These are phyloP conservation scores for Tulasnella sp. DNA, from an alignment of 768 basidiomycete genomes.

Conservation along the genomic window DNA sequence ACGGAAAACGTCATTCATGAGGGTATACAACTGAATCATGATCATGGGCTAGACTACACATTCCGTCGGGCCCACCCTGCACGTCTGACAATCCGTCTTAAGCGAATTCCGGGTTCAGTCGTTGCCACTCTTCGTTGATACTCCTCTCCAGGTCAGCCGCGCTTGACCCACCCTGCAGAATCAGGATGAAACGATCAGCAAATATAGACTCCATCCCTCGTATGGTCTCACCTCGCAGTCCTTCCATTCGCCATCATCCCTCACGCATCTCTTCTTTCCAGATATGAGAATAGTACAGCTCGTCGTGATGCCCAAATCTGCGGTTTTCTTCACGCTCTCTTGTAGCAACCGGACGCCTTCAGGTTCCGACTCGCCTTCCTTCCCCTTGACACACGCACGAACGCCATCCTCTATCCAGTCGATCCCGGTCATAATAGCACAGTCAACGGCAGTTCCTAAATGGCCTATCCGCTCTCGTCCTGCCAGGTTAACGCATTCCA, in stretches of 20 bases:
- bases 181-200: not conserved
- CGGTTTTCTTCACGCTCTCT: slow-evolving; percentile 56
- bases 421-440: slow-evolving; percentile 64
- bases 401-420: slow-evolving; percentile 61
- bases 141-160: not conserved
- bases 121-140: slow-evolving; percentile 15
- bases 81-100: not conserved
- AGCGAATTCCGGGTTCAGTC: not conserved
- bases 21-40: not conserved
- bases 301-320: slow-evolving; percentile 61
- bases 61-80: not conserved
- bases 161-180: not conserved
- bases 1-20: not conserved
- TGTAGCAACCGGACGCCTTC: slow-evolving; percentile 70
- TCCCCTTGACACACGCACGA: slow-evolving; percentile 55
- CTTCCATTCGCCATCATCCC: slow-evolving; percentile 69
- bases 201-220: not conserved
- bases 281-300: slow-evolving; percentile 88
- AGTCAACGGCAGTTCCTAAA: slow-evolving; percentile 64
- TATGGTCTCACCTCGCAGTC: slow-evolving; percentile 66
- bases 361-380: slow-evolving; percentile 49
- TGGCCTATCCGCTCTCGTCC: slow-evolving; percentile 62
- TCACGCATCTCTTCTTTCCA: slow-evolving; percentile 64
- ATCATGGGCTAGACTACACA: not conserved
- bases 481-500: slow-evolving; percentile 77